Evolutionary conservation across 176 grass and related monocot species (phyloP).

Genomic region (Puccinellia tenuiflora): DNA sequence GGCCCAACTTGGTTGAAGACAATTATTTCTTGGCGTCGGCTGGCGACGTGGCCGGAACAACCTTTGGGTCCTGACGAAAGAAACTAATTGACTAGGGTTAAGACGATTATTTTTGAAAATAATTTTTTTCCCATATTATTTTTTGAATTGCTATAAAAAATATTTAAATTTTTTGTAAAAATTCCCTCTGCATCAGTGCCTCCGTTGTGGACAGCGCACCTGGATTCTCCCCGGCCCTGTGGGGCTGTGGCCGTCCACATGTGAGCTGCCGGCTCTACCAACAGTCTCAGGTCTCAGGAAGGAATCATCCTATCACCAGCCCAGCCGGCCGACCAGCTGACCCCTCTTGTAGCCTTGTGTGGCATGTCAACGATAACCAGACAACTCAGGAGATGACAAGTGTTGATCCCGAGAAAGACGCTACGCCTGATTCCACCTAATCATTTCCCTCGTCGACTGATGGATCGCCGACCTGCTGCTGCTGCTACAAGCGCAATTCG

Average conservation of each 20-base stretch:
- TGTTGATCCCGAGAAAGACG: neutral
- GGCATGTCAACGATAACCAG: neutral
- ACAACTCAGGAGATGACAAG: neutral
- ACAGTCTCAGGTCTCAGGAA: neutral
- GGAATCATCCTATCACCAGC: neutral
- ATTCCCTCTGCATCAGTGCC: too few relatives aligned
- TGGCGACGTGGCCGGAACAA: too few relatives aligned
- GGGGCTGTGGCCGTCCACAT: constrained; percentile 4
- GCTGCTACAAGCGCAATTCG: constrained; percentile 21
- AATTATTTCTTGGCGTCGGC: too few relatives aligned
- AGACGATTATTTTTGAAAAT: too few relatives aligned
- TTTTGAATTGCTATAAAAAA: too few relatives aligned
- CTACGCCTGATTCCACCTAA: neutral
- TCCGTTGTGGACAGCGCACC: too few relatives aligned
- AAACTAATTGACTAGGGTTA: too few relatives aligned
- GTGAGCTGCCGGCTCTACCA: constrained; percentile 1
- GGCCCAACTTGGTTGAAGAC: too few relatives aligned
- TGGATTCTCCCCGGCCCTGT: constrained; percentile 6
- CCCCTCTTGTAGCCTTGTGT: neutral
- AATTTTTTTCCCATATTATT: too few relatives aligned
- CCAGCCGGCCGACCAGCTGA: neutral
- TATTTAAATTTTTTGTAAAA: too few relatives aligned
- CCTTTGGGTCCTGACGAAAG: too few relatives aligned
- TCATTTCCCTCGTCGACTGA: neutral
- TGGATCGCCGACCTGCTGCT: constrained; percentile 17